Percentiles rank a stretch among this genome's conserved stretches.
These are phyloP conservation scores for Tympanopsis confertula DNA, from an alignment of 2,329 filamentous ascomycete species.

Conservation along the genomic window DNA sequence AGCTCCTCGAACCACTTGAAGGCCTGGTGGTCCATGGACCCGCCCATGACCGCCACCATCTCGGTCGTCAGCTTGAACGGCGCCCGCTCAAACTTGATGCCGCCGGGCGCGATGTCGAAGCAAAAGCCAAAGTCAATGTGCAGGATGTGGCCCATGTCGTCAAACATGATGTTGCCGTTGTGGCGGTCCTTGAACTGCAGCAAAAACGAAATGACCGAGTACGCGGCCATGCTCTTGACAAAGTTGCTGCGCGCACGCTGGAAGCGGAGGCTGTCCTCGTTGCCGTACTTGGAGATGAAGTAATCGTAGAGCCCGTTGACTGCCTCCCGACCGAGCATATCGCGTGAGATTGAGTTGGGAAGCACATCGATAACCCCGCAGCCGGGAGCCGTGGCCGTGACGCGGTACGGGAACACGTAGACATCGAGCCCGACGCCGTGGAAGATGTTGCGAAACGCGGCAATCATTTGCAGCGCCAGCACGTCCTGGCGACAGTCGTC, in stretches of 20 bases:
- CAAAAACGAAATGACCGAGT: slow-evolving; percentile 91
- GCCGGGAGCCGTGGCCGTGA: slow-evolving; percentile 90
- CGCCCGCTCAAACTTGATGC: slow-evolving; percentile 91
- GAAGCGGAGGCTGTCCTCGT: slow-evolving; percentile 87
- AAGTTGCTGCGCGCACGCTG: slow-evolving; percentile 94
- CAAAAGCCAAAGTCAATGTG: slow-evolving; percentile 99
- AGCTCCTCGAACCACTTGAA: slow-evolving; percentile 96
- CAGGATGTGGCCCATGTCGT: slow-evolving; percentile 90
- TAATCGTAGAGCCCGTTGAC: slow-evolving; percentile 98
- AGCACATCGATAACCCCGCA: slow-evolving; percentile 97
- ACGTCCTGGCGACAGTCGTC: slow-evolving; percentile 97
- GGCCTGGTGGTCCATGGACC: slow-evolving; percentile 68
- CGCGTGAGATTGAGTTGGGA: slow-evolving; percentile 91
- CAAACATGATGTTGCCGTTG: slow-evolving; percentile 99
- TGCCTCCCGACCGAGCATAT: slow-evolving; percentile 95
- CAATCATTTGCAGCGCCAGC: slow-evolving; percentile 90
- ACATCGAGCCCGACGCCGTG: slow-evolving; percentile 88
- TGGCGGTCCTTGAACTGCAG: slow-evolving; percentile 98
- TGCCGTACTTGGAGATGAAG: slow-evolving; percentile 93
- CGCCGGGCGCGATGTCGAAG: slow-evolving; percentile 95
- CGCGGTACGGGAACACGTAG: slow-evolving; percentile 91
- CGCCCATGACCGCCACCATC: slow-evolving; percentile 99
- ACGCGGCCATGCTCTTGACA: slow-evolving; percentile 98
- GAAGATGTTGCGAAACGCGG: slow-evolving; percentile 93
- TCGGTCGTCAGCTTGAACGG: slow-evolving; percentile 95